Evolutionary conservation across 2,329 filamentous ascomycete species (phyloP).

Genomic region (Parafenestella ontariensis): DNA sequence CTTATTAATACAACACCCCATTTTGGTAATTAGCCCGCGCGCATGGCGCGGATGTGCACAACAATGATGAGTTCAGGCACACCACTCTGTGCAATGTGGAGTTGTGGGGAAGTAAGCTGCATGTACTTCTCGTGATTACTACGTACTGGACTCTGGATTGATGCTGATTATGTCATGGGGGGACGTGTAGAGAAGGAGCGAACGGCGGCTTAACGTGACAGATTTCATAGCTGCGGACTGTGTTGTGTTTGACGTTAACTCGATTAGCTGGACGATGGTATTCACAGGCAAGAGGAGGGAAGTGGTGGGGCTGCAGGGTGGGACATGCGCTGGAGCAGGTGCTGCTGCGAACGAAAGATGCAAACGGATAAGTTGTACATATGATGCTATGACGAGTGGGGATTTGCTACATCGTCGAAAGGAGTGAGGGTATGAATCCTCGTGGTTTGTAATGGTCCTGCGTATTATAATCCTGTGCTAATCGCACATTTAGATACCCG

Average conservation of each 20-base stretch:
- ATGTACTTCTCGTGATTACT: too few species aligned
- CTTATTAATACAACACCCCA: too few species aligned
- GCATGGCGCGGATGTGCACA: too few species aligned
- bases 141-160: too few species aligned
- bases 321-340: not conserved
- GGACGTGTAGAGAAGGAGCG: not conserved
- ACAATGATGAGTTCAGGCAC: too few species aligned
- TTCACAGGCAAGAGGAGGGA: not conserved
- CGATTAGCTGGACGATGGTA: not conserved
- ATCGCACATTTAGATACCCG: not conserved
- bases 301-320: not conserved
- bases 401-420: not conserved
- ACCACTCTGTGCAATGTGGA: too few species aligned
- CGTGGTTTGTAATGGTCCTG: not conserved
- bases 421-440: not conserved
- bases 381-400: not conserved
- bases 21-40: too few species aligned
- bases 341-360: not conserved
- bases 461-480: not conserved
- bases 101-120: not conserved
- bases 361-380: not conserved
- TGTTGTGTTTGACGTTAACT: not conserved
- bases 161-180: not conserved
- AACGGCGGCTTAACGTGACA: not conserved
- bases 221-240: not conserved